These are phyloP conservation scores for Straminergon stramineum DNA, from an alignment of 225 moss, liverwort and hornwort species.

Conservation along the genomic window DNA sequence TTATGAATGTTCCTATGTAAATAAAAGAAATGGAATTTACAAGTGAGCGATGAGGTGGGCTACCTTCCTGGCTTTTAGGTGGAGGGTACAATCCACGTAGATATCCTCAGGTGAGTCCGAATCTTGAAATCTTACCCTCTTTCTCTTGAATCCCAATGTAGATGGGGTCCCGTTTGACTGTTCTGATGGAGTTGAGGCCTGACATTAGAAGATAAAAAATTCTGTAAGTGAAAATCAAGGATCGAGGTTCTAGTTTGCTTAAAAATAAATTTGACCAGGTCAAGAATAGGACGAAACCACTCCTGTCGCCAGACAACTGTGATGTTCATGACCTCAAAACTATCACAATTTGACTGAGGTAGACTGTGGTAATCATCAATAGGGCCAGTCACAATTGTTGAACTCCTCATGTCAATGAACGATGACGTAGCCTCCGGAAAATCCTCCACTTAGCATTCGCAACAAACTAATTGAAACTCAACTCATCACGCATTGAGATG, in stretches of 20 bases:
- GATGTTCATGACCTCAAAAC: not conserved
- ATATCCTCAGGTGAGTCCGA: not conserved
- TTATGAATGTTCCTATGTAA: not conserved
- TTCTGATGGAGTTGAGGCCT: not conserved
- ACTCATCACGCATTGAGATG: not conserved
- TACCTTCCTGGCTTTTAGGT: slow-evolving; percentile 7
- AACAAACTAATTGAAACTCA: not conserved
- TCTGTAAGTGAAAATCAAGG: not conserved
- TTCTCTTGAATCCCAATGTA: not conserved
- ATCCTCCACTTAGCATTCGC: not conserved
- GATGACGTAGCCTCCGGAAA: not conserved
- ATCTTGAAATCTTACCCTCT: not conserved
- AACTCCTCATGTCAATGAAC: not conserved
- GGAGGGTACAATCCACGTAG: not conserved
- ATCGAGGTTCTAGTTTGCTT: not conserved
- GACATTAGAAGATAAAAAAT: not conserved
- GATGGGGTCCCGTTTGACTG: not conserved
- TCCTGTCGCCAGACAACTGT: not conserved
- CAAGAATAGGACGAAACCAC: not conserved
- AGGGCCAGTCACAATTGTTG: not conserved
- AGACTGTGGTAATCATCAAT: not conserved
- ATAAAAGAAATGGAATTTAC: not conserved
- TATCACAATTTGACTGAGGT: not conserved
- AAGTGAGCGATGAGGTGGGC: not conserved
- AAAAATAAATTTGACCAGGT: not conserved